Evolutionary conservation across 2,329 filamentous ascomycete genomes (phyloP), one percentile per base, ranked within the genome.

Genomic region (Diaporthe citrichinensis): DNA sequence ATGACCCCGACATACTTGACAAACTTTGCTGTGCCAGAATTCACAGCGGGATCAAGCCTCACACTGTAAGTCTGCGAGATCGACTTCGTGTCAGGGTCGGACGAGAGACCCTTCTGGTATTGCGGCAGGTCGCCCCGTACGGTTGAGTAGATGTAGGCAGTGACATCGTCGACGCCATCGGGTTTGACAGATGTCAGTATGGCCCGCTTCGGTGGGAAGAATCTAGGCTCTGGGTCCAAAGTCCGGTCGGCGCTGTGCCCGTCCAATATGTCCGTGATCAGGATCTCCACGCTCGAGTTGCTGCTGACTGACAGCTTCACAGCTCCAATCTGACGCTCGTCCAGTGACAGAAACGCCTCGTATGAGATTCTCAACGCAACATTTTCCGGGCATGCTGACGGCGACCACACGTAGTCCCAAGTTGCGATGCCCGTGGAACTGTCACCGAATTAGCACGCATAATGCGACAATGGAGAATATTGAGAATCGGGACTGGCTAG

Each of bases 51-150:
- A 31, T 46, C 59, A 20, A 65, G 39, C 59, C 15, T 46, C 15
- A 65, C n/a, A 15, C 59, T 65, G 1, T 65, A 65, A 65, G 3
- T 65, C 59, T 65, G 59, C 1, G 39, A 65, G 9, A 65, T 65
- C 1, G 59, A 46, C 59, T 65, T 65, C 25, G 59, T 65, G 39
- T 65, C 39, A 65, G 59, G 59, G 39, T 65, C 59, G 25, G 59
- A 41, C 39, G 59, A 46, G 39, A 65, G 59, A 0, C 25, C 59
- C 39, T 65, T 65, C 39, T 65, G 59, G 10, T 31, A 65, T 7
- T 31, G 39, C 8, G 59, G 59, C 2, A 65, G 59, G 59, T 65
- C 59, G 39, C 59, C 59, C 2, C 59, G 59, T 31, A 65, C 36
- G 8, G n/a, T 65, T 12, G 59, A 65, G 20, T 46, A 65, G 39